Percentiles rank a stretch among this genome's conserved stretches.
These are phyloP conservation scores for Mallotus japonicus DNA, from an alignment of 441 rosid genomes.

Conservation along the genomic window DNA sequence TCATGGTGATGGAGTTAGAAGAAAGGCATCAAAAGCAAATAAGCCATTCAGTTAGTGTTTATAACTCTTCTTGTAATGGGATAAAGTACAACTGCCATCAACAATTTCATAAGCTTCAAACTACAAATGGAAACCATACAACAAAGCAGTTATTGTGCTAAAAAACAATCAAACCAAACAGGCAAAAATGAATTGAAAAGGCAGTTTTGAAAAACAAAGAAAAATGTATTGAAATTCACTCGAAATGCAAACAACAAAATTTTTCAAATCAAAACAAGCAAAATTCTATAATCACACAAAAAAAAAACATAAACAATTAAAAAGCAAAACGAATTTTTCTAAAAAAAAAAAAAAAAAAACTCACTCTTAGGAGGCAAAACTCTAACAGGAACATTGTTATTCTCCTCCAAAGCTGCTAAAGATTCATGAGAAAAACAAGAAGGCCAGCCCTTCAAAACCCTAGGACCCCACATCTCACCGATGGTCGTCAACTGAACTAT, in stretches of 20 bases:
- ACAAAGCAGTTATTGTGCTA: background rate
- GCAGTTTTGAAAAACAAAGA: background rate
- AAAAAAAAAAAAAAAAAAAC: slow-evolving; percentile 10
- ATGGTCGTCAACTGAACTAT: slow-evolving; percentile 78
- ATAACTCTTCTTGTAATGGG: background rate
- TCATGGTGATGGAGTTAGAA: background rate
- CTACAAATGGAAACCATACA: background rate
- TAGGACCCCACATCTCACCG: slow-evolving; percentile 89
- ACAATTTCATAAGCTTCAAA: background rate
- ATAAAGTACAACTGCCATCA: slow-evolving; percentile 2
- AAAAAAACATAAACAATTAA: background rate
- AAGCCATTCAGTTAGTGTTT: background rate
- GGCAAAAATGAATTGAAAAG: background rate
- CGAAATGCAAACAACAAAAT: background rate
- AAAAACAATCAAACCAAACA: background rate
- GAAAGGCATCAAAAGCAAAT: background rate
- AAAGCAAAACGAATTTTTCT: background rate
- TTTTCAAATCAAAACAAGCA: background rate
- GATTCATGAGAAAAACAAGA: slow-evolving; percentile 58
- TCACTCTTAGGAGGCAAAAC: slow-evolving; percentile 78
- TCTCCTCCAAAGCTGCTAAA: slow-evolving; percentile 38
- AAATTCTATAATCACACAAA: no score
- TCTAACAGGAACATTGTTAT: slow-evolving; percentile 28
- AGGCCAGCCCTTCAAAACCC: slow-evolving; percentile 83
- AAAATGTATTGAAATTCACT: no score